Evolutionary conservation across 2,329 filamentous ascomycete genomes (phyloP), one percentile per base, ranked within the genome.

Genomic region (Colletotrichum euphorbiae): DNA sequence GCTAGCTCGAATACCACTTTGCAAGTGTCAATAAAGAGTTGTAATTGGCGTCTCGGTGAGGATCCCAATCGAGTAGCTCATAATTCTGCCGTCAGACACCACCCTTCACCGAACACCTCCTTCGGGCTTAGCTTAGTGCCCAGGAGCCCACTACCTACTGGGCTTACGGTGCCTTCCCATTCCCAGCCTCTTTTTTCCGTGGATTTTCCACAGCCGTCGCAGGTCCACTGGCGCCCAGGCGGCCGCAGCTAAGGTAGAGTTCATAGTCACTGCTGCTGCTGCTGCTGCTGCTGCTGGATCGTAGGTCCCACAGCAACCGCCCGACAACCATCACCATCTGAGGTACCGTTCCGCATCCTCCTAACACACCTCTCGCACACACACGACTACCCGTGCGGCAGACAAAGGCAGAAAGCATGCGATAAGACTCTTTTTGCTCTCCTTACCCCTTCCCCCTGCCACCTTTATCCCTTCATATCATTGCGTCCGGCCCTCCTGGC

Each of bases 291-390:
- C 55, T 54, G 43, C 42, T n/a, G 43, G 48, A 7, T 59, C 45
- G 19, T 60, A 36, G 17, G 31, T 66, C 66, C 67, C 67, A 69
- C 67, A 69, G 67, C 67, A 69, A 69, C 67, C 50, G 67, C 62
- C 67, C 67, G 15, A 51, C 67, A 67, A 67, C 67, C 67, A 69
- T 62, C 56, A 54, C 56, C 67, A 56, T 40, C 51, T 31, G n/a
- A n/a, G n/a, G n/a, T n/a, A 17, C 51, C 48, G 12, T 33, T 51
- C 48, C 33, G 11, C 59, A 56, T 42, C 42, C 43, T 33, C 51
- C 52, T 59, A 62, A 24, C 48, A 21, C 45, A 64, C 51, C 9
- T 48, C 60, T 45, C 60, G 48, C 50, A 36, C 21, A 28, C 40
- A 13, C 19, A 55, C 50, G 21, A 48, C 42, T 28, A 48, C 33